A percentile compares a stretch with the other conserved stretches of the same genome.
These are phyloP conservation scores for Gonapodya sp. DNA, from an alignment of 192 early-diverging fungal genomes.

Conservation along the genomic window DNA sequence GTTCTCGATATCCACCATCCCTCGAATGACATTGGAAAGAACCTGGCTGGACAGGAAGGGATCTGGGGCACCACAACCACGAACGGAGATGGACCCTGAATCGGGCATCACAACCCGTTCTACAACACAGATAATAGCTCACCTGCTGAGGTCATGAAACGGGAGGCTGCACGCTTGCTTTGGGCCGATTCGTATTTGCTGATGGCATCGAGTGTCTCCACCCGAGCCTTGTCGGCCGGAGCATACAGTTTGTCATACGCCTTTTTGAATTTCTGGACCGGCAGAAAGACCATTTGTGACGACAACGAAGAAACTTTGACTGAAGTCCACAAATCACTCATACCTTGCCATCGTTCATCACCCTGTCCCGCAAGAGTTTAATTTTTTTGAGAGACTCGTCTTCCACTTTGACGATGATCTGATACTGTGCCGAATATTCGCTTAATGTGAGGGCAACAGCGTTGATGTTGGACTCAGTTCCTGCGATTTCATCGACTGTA, in stretches of 20 bases:
- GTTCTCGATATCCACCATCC: not conserved
- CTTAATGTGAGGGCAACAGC: not conserved
- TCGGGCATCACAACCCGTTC: not conserved
- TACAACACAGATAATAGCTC: too few species aligned
- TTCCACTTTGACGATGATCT: not conserved
- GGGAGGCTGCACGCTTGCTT: not conserved
- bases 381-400: not conserved
- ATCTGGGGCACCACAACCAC: not conserved
- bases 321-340: too few species aligned
- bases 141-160: not conserved
- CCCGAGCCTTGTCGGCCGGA: not conserved
- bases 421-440: not conserved
- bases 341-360: not conserved
- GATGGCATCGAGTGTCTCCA: not conserved
- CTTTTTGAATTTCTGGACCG: constrained; percentile 1
- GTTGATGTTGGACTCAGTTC: not conserved
- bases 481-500: not conserved
- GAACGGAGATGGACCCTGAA: not conserved
- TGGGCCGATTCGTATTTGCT: not conserved
- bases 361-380: not conserved
- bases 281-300: too few species aligned
- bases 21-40: not conserved
- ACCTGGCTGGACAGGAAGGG: not conserved
- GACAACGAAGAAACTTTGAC: too few species aligned
- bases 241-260: not conserved